Conservation (phyloP, 169 alveolate species). For the Theileria equi region DNA sequence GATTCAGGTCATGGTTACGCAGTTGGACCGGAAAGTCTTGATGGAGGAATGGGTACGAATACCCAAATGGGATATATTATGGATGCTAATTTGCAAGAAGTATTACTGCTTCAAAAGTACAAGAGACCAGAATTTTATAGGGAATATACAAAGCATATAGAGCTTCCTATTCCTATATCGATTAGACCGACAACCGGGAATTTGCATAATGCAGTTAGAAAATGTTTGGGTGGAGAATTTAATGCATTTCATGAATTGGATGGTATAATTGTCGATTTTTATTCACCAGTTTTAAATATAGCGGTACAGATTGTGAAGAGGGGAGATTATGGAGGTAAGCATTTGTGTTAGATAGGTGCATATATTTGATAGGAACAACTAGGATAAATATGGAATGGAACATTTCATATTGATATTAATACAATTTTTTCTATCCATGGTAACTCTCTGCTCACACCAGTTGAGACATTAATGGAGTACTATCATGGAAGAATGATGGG, state of each 20-base stretch:
- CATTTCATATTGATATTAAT: too few relatives aligned
- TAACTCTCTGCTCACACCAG: too few relatives aligned
- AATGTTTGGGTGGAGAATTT: slow-evolving; percentile 20
- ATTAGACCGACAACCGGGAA: slow-evolving; percentile 18
- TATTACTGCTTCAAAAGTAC: slow-evolving; percentile 21
- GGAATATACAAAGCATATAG: background rate
- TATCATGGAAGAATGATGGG: too few relatives aligned
- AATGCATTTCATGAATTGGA: slow-evolving; percentile 17
- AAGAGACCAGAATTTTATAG: slow-evolving; percentile 24
- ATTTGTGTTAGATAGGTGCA: background rate
- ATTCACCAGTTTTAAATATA: slow-evolving; percentile 6
- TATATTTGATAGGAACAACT: too few relatives aligned
- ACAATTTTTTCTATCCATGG: too few relatives aligned
- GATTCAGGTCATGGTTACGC: too few relatives aligned
- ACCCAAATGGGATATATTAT: too few relatives aligned
- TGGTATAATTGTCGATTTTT: slow-evolving; percentile 47
- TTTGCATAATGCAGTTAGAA: background rate
- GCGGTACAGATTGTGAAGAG: slow-evolving; percentile 31
- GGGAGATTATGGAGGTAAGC: slow-evolving; percentile 44
- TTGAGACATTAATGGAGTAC: too few relatives aligned
- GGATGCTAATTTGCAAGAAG: slow-evolving; percentile 8
- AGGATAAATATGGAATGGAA: too few relatives aligned
- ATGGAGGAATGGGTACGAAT: too few relatives aligned
- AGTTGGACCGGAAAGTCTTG: too few relatives aligned
- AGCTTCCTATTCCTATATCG: slow-evolving; percentile 2